Evolutionary conservation across 805 yeast genomes (phyloP).

Genomic region (Kluyveromyces aestuarii): DNA sequence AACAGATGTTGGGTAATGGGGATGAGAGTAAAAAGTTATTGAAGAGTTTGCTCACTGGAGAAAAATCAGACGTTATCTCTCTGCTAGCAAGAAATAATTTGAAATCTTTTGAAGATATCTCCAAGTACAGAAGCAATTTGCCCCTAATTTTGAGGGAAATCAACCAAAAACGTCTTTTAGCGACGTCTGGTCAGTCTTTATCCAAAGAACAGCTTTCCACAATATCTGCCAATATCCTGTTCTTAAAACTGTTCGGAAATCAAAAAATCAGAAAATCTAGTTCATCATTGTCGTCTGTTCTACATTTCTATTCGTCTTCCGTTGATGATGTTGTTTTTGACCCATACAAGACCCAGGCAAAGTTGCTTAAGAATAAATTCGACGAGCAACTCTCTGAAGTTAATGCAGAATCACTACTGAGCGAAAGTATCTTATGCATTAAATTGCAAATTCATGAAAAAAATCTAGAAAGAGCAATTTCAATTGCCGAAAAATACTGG

Average conservation of each 20-base stretch:
- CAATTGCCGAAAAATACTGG: constrained; percentile 17
- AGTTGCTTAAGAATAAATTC: constrained; percentile 15
- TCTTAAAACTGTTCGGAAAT: constrained; percentile 22
- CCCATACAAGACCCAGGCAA: constrained; percentile 24
- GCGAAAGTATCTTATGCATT: constrained; percentile 3
- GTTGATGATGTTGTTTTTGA: constrained; percentile 19
- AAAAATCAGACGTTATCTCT: constrained; percentile 21
- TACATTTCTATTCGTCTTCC: constrained; percentile 14
- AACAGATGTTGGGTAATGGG: constrained; percentile 33
- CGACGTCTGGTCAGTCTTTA: constrained; percentile 7
- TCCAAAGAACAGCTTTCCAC: constrained; percentile 21
- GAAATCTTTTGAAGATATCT: constrained; percentile 20
- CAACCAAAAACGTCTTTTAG: constrained; percentile 15
- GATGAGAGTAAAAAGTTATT: constrained; percentile 33
- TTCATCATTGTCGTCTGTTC: constrained; percentile 15
- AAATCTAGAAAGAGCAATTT: constrained; percentile 23
- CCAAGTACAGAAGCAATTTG: constrained; percentile 24
- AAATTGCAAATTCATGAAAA: constrained; percentile 22
- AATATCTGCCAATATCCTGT: constrained; percentile 14
- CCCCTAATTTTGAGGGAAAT: constrained; percentile 28
- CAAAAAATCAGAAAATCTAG: constrained; percentile 10
- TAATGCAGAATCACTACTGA: not conserved
- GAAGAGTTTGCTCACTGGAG: constrained; percentile 21
- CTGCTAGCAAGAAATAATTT: constrained; percentile 25
- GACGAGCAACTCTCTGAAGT: not conserved